A percentile compares a stretch with the other conserved stretches of the same genome.
phyloP scores from a whole-genome alignment of 2,329 filamentous ascomycete genomes.

The Cordyceps pruinosa region DNA sequence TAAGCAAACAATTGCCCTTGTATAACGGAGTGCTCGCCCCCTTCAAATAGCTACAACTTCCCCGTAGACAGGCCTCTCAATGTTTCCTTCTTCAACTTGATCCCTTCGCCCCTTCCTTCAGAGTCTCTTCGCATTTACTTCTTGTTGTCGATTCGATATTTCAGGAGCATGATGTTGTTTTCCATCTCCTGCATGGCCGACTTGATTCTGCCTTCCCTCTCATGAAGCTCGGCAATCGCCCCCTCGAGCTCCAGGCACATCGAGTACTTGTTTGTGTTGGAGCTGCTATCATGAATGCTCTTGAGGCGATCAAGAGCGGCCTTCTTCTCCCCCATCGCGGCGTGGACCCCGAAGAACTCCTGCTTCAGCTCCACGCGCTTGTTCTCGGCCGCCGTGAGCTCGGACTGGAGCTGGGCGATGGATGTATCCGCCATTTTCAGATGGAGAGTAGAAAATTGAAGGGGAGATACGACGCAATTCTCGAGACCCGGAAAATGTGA shows the following conservation, averaged over 20 bases:
- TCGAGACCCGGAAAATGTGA: not conserved
- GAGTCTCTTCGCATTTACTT: not conserved
- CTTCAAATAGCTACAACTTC: too few relatives aligned
- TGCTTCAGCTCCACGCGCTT: not conserved
- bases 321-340: not conserved
- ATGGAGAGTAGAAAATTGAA: not conserved
- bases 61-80: too few relatives aligned
- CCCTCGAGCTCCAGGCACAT: not conserved
- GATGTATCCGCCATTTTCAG: not conserved
- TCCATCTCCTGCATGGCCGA: not conserved
- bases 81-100: not conserved
- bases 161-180: not conserved
- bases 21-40: too few relatives aligned
- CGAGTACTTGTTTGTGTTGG: not conserved
- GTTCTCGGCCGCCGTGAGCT: not conserved
- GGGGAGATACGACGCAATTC: too few relatives aligned
- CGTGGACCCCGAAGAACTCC: not conserved
- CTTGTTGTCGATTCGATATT: not conserved
- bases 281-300: not conserved
- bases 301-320: conserved; percentile 1
- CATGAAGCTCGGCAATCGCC: not conserved
- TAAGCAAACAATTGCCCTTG: too few relatives aligned
- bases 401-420: not conserved
- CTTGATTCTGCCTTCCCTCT: not conserved
- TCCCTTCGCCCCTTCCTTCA: not conserved